A percentile compares a stretch with the other conserved stretches of the same genome.
phyloP scores from a whole-genome alignment of 73 alveolate species.

The Paramecium octaurelia region DNA sequence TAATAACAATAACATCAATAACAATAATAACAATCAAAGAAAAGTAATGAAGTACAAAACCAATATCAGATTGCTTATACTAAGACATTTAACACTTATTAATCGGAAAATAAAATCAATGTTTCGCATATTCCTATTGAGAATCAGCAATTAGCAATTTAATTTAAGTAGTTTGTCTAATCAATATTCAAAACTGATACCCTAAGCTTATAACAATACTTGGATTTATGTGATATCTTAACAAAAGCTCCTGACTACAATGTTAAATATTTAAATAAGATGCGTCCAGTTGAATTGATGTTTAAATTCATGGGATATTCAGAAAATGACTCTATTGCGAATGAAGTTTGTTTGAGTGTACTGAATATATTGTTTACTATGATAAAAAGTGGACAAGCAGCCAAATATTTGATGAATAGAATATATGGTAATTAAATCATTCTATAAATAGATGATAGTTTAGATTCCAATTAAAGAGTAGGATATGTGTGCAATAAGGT shows the following conservation, averaged over 20 bases:
- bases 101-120: background rate
- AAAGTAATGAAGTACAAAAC: background rate
- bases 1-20: background rate
- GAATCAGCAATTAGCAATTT: background rate
- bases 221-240: background rate
- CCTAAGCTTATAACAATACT: background rate
- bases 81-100: background rate
- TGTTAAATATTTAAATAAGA: background rate
- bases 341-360: background rate
- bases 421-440: conserved; percentile 3
- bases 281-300: conserved; percentile 8
- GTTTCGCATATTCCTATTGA: background rate
- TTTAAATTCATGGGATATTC: background rate
- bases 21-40: background rate
- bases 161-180: background rate
- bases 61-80: background rate
- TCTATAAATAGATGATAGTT: background rate
- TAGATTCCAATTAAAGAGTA: background rate
- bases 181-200: background rate
- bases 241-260: conserved; percentile 15
- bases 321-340: background rate
- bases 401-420: conserved; percentile 13
- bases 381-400: background rate
- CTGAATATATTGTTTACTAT: background rate
- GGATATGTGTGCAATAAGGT: conserved; percentile 7